phyloP scores from a whole-genome alignment of 768 basidiomycete species.

The Erythrobasidium yunnanense region DNA sequence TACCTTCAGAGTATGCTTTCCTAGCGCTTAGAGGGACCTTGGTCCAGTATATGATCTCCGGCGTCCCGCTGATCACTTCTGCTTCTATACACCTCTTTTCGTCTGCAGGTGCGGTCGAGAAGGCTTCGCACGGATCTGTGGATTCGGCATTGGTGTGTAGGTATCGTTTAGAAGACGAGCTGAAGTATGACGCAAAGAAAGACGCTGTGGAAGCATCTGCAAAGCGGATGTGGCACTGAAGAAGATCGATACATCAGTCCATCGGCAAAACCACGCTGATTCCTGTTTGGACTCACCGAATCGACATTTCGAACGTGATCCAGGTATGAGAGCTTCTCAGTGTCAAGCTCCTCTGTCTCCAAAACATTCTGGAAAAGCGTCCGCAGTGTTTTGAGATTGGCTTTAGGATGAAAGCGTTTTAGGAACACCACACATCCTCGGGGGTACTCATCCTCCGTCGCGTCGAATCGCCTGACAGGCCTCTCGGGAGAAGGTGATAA shows the following conservation, averaged over 20 bases:
- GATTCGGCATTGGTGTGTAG: not conserved
- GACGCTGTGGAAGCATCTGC: conserved; percentile 16
- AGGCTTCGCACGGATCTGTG: conserved; percentile 14
- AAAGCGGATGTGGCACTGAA: conserved; percentile 22
- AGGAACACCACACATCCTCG: conserved; percentile 16
- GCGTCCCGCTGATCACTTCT: conserved; percentile 5
- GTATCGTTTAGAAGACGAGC: not conserved
- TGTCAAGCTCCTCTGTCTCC: conserved; percentile 7
- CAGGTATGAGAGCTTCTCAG: conserved; percentile 13
- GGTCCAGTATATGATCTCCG: conserved; percentile 22
- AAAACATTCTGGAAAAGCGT: conserved; percentile 10
- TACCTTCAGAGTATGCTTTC: not conserved
- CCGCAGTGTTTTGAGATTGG: not conserved
- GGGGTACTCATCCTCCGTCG: not conserved
- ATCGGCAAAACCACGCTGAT: not conserved
- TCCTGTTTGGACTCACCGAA: conserved; percentile 14
- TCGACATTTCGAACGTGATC: conserved; percentile 14
- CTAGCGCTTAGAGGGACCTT: conserved; percentile 3
- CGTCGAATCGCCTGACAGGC: not conserved
- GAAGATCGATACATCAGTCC: not conserved
- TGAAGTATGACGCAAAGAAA: conserved; percentile 24
- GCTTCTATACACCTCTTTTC: not conserved
- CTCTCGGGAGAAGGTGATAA: conserved; percentile 1
- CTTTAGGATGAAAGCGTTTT: conserved; percentile 17
- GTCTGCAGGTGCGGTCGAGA: not conserved